Evolutionary conservation across 306 rosid genomes (phyloP), one percentile per base, ranked within the genome.

Genomic region (Psophocarpus tetragonolobus): DNA sequence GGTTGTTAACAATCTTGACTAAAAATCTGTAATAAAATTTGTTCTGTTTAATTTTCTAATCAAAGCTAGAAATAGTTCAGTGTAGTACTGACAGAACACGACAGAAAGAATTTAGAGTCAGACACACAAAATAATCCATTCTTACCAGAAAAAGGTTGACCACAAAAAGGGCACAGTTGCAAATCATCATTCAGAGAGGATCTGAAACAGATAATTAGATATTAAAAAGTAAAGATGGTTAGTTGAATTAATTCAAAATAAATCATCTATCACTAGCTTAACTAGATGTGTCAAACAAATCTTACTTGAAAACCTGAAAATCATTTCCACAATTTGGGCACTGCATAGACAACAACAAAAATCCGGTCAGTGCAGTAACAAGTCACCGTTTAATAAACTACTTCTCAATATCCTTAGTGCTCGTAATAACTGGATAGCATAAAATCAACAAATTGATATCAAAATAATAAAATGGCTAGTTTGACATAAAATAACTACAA

Each of bases 281-380:
- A 72, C 4, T 30, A 73, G 36, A 50, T 21, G 44, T 47, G 3
- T 53, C 60, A 58, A 51, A 29, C 39, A 50, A 45, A 70, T 80
- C 97, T 92, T 95, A 95, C 98, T 91, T 95, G 91, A 95, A 87
- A 65, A 91, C 90, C 90, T 91, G 97, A 90, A 95, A 95, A 23
- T 90, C 92, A 68, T 95, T 95, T 82, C 97, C 94, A 50, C 99
- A 95, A 79, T 91, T 95, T 7, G 97, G 99, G 80, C 99, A 95
- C 99, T 95, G 96, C 92, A 86, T 30, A 80, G 69, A 73, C 79
- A 83, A 57, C 68, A 68, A 45, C 3, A 41, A 5, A 57, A 30
- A 21, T n/a, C 61, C 21, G 38, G 57, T 83, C 66, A 81, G 42
- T 67, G 12, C 13, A 35, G 77, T 47, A 61, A 69, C 13, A 14